Evolutionary conservation across 345 rosid genomes (phyloP).

Genomic region (Syzygium aromaticum): DNA sequence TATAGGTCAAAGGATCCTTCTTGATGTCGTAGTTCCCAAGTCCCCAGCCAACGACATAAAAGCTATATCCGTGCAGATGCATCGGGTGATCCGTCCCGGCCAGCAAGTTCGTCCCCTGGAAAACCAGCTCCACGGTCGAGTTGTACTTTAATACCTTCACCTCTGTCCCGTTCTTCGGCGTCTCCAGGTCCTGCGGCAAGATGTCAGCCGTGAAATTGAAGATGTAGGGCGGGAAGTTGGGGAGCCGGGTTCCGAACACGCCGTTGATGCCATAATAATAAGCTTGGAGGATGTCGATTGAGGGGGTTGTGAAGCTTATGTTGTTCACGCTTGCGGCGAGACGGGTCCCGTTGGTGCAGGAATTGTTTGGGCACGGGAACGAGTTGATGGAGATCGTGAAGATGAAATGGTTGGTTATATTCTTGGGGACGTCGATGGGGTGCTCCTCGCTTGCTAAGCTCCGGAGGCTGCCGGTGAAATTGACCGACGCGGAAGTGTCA

Average conservation of each 20-base stretch:
- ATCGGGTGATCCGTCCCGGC: conserved; percentile 20
- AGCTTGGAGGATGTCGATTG: conserved; percentile 24
- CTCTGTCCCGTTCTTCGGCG: conserved; percentile 9
- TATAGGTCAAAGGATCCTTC: conserved; percentile 10
- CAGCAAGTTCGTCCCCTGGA: conserved; percentile 20
- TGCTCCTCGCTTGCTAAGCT: conserved; percentile 2
- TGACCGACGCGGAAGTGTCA: conserved; percentile 12
- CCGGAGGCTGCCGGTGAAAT: conserved; percentile 16
- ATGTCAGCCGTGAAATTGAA: conserved; percentile 13
- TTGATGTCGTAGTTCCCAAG: conserved; percentile 13
- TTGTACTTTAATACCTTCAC: conserved; percentile 7
- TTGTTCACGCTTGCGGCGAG: conserved; percentile 38
- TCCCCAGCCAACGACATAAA: conserved; percentile 16
- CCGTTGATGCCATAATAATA: conserved; percentile 23
- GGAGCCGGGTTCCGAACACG: conserved; percentile 7
- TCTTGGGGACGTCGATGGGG: conserved; percentile 12
- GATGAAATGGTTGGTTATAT: conserved; percentile 1
- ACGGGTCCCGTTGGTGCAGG: conserved; percentile 11
- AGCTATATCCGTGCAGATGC: conserved; percentile 24
- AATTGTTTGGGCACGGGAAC: conserved; percentile 12
- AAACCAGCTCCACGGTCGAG: conserved; percentile 13
- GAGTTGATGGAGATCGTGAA: conserved; percentile 14
- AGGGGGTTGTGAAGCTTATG: conserved; percentile 22
- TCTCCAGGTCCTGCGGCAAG: neutral
- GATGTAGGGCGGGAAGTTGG: conserved; percentile 5